Evolutionary conservation across 352 stramenopile species (phyloP).

Genomic region (Phytopythium cucurbitacearum): DNA sequence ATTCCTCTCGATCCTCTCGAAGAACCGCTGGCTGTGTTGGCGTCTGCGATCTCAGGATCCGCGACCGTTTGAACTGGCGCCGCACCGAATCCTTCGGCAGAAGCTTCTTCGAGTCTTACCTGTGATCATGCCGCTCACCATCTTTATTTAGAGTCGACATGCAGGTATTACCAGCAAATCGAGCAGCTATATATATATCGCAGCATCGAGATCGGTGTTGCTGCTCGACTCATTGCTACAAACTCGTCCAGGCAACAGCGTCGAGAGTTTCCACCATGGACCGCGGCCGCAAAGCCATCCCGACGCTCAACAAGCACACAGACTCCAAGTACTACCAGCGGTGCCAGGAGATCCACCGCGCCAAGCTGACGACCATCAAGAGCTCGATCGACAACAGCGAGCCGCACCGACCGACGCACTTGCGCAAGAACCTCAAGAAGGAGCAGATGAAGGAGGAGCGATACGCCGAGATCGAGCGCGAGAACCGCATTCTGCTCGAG

Average conservation of each 20-base stretch:
- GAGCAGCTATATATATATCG: too few relatives aligned
- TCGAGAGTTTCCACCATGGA: slow-evolving; percentile 37
- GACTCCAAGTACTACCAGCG: slow-evolving; percentile 85
- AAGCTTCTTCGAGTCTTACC: too few relatives aligned
- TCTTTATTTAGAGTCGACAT: too few relatives aligned
- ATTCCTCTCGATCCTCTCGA: too few relatives aligned
- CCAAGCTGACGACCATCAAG: slow-evolving; percentile 87
- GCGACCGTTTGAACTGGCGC: too few relatives aligned
- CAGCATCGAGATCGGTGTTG: too few relatives aligned
- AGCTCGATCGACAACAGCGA: slow-evolving; percentile 94
- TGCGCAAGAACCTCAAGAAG: slow-evolving; percentile 95
- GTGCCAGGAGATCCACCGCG: slow-evolving; percentile 79
- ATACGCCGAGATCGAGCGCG: slow-evolving; percentile 93
- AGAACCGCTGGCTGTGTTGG: too few relatives aligned
- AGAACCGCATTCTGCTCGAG: slow-evolving; percentile 96
- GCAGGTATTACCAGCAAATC: too few relatives aligned
- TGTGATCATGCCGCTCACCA: too few relatives aligned
- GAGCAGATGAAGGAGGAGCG: slow-evolving; percentile 96
- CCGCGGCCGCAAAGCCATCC: slow-evolving; percentile 79
- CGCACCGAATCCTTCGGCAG: too few relatives aligned
- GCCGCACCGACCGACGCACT: slow-evolving; percentile 87
- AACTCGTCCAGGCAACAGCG: background rate
- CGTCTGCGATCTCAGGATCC: background rate
- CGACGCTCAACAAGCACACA: slow-evolving; percentile 86
- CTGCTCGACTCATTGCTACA: background rate